A percentile compares a stretch with the other conserved stretches of the same genome.
These are phyloP conservation scores for Pichia ethanolica DNA, from an alignment of 805 yeast genomes.

Conservation along the genomic window DNA sequence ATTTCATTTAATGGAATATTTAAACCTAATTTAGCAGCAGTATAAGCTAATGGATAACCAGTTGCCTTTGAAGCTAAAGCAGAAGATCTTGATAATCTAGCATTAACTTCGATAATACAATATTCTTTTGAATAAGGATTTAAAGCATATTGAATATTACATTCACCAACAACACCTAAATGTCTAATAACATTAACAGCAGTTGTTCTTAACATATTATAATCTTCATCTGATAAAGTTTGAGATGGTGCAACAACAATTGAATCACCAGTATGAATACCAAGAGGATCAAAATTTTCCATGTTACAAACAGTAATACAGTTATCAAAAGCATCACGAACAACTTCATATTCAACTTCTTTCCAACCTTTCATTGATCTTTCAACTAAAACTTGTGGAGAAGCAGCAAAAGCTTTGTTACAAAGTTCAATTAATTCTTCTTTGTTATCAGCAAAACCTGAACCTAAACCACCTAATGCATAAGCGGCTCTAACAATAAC, in stretches of 20 bases:
- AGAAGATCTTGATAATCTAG: constrained; percentile 96
- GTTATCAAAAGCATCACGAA: constrained; percentile 93
- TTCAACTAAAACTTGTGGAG: constrained; percentile 95
- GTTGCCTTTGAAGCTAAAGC: constrained; percentile 98
- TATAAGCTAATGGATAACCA: constrained; percentile 96
- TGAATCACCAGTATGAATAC: constrained; percentile 98
- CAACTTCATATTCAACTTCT: constrained; percentile 97
- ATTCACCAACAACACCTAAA: constrained; percentile 98
- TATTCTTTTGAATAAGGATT: constrained; percentile 91
- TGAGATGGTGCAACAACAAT: constrained; percentile 98
- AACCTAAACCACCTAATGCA: constrained; percentile 96
- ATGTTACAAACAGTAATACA: constrained; percentile 98
- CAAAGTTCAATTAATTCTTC: constrained; percentile 76
- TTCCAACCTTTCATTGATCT: constrained; percentile 99
- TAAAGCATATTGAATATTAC: constrained; percentile 95
- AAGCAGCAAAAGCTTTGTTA: constrained; percentile 86
- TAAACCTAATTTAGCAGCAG: constrained; percentile 94
- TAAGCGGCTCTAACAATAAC: constrained; percentile 96
- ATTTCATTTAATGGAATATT: constrained; percentile 88
- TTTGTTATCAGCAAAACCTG: constrained; percentile 92
- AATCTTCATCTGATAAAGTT: constrained; percentile 92
- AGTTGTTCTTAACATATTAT: constrained; percentile 95
- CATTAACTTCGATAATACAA: constrained; percentile 96
- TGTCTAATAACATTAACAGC: constrained; percentile 97
- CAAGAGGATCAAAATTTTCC: constrained; percentile 98